Percentiles rank a stretch among this genome's conserved stretches.
phyloP scores from a whole-genome alignment of 805 yeast genomes.

The Candida tallmaniae region DNA sequence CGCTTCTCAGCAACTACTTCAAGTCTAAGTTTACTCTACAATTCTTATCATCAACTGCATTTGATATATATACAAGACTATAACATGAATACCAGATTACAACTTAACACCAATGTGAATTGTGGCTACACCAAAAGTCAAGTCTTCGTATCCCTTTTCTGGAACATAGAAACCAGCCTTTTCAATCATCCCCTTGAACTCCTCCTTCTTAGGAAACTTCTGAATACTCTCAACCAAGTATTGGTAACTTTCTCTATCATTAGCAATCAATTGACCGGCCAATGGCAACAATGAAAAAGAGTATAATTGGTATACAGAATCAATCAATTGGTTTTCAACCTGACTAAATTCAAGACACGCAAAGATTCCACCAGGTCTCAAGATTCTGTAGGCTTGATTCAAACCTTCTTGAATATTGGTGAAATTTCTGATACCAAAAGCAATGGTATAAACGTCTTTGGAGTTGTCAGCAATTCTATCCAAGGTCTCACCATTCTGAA shows the following conservation, averaged over 20 bases:
- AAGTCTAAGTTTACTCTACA: too few relatives aligned
- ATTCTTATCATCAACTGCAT: not conserved
- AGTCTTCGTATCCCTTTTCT: conserved; percentile 88
- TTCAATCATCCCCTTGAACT: conserved; percentile 85
- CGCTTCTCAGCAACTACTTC: too few relatives aligned
- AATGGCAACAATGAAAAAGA: conserved; percentile 84
- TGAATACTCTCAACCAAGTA: conserved; percentile 92
- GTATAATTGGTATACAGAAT: conserved; percentile 78
- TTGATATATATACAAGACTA: not conserved
- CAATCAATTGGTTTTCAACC: conserved; percentile 74
- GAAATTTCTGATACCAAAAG: conserved; percentile 96
- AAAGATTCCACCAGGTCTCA: conserved; percentile 96
- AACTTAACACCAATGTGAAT: conserved; percentile 89
- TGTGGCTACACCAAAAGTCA: conserved; percentile 93
- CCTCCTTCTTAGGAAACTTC: conserved; percentile 88
- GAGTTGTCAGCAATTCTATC: conserved; percentile 81
- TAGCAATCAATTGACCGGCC: conserved; percentile 93
- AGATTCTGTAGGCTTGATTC: conserved; percentile 90
- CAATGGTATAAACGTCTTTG: conserved; percentile 92
- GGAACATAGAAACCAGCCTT: conserved; percentile 88
- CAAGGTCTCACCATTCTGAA: conserved; percentile 88
- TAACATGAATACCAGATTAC: not conserved
- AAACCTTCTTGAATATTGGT: conserved; percentile 92
- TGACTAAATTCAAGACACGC: conserved; percentile 95
- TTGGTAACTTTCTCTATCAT: conserved; percentile 94